Conservation (phyloP, 495 filamentous ascomycete genomes). For the Penicillium herquei region DNA sequence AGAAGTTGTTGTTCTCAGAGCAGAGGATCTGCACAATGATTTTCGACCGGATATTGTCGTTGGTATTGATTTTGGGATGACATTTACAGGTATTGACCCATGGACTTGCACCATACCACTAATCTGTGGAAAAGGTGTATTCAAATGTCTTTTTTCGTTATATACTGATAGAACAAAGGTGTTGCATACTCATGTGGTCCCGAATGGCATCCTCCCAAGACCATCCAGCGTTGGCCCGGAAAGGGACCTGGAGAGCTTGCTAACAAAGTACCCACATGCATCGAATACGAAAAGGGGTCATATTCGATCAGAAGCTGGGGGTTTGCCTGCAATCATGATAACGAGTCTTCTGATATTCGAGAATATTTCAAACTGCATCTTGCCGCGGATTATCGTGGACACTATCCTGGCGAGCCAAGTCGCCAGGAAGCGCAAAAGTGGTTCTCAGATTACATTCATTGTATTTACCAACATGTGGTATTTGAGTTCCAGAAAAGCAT, state of each 20-base stretch:
- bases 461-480: constrained; percentile 55
- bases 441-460: constrained; percentile 53
- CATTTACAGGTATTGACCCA: constrained; percentile 48
- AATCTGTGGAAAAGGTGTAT: too few species aligned
- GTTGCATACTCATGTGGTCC: constrained; percentile 53
- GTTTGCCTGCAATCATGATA: constrained; percentile 52
- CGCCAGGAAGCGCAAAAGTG: constrained; percentile 50
- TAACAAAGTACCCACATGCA: constrained; percentile 59
- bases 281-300: constrained; percentile 45
- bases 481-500: constrained; percentile 42
- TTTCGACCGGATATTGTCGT: constrained; percentile 53
- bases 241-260: constrained; percentile 49
- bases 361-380: constrained; percentile 66
- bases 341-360: constrained; percentile 32
- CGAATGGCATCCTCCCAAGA: constrained; percentile 47
- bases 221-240: constrained; percentile 62
- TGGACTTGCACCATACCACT: not conserved
- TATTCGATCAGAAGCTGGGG: constrained; percentile 51
- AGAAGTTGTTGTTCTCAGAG: constrained; percentile 14
- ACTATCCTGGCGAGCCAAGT: constrained; percentile 28
- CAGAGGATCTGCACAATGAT: not conserved
- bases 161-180: constrained; percentile 26
- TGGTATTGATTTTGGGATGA: constrained; percentile 62
- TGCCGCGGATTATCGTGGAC: constrained; percentile 43
- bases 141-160: too few species aligned